These are phyloP conservation scores for Cyanidioschyzon merolae DNA, from an alignment of 23 red algal genomes.

Conservation along the genomic window DNA sequence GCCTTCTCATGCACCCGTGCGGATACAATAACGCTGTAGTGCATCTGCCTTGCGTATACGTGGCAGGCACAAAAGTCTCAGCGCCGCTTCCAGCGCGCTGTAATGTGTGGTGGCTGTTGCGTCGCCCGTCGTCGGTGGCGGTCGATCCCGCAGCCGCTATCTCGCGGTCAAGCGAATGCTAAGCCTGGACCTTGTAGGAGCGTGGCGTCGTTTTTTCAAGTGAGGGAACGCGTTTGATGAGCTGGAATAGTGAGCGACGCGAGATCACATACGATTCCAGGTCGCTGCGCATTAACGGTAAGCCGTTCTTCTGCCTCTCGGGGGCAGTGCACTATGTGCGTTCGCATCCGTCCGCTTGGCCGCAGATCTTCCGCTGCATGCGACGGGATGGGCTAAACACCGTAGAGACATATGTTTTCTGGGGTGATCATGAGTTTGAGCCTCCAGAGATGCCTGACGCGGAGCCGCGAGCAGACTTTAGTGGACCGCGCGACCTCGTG, in stretches of 20 bases:
- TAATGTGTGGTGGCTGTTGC: no score
- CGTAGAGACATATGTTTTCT: constrained; percentile 70
- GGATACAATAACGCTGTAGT: no score
- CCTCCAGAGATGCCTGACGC: constrained; percentile 5
- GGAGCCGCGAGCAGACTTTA: constrained; percentile 30
- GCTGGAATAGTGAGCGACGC: not conserved
- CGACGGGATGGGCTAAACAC: constrained; percentile 55
- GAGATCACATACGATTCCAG: constrained; percentile 34
- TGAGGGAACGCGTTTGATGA: not conserved
- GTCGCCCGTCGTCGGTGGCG: no score
- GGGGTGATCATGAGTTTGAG: constrained; percentile 50
- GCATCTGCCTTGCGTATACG: no score
- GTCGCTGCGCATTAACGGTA: constrained; percentile 29
- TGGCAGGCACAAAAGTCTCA: no score
- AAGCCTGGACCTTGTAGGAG: no score
- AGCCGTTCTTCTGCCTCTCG: constrained; percentile 41
- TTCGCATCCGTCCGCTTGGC: constrained; percentile 49
- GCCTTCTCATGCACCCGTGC: no score
- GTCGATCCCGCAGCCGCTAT: no score
- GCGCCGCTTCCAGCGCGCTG: no score
- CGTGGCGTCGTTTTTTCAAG: no score
- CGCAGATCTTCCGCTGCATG: constrained; percentile 42
- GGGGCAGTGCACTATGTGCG: constrained; percentile 83
- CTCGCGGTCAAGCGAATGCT: no score
- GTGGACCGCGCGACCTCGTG: constrained; percentile 42